Evolutionary conservation across 257 asterid species (phyloP), one percentile per base, ranked within the genome.

Genomic region (Agastache rugosa): DNA sequence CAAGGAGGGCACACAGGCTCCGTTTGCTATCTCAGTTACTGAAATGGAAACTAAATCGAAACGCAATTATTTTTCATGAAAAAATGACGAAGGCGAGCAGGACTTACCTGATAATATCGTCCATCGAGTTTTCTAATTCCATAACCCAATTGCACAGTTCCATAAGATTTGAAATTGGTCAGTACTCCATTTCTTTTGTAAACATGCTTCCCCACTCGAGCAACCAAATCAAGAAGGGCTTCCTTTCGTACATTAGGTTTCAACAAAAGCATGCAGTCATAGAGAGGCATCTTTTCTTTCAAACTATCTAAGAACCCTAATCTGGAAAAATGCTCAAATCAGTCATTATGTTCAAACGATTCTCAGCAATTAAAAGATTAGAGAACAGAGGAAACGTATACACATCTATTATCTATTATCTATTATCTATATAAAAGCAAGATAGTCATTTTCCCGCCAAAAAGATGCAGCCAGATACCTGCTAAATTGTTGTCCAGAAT

Each of bases 81-180:
- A 67, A 61, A 35, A 58, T 11, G 42, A 15, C 3, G 2, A 59
- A n/a, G 10, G 48, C 12, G 50, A 55, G 12, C 61, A 35, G 11
- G 2, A 19, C 34, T 35, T 29, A 89, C 98, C 95, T 93, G 90
- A 80, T 71, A 93, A 82, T 89, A 85, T 67, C 88, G 89, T 19
- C 98, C 98, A 63, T 93, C 97, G 16, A 91, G 90, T 67, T 93
- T 93, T 85, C 77, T 93, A 60, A 91, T 86, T 31, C 98, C 98
- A 73, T 93, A 93, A 67, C 98, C 98, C 77, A 93, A 80, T 54
- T 90, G 87, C 69, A 87, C 84, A n/a, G 72, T 41, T 67, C 93
- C 93, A 65, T 85, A 83, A 16, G 86, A 74, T 69, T 88, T 91
- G 6, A 91, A 3, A 63, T 86, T 85, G 53, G 97, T 81, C 15